Percentiles rank a stretch among this genome's conserved stretches.
Evolutionary conservation across 805 yeast species (phyloP).

Genomic region (Saccharomycopsis selenospora): DNA sequence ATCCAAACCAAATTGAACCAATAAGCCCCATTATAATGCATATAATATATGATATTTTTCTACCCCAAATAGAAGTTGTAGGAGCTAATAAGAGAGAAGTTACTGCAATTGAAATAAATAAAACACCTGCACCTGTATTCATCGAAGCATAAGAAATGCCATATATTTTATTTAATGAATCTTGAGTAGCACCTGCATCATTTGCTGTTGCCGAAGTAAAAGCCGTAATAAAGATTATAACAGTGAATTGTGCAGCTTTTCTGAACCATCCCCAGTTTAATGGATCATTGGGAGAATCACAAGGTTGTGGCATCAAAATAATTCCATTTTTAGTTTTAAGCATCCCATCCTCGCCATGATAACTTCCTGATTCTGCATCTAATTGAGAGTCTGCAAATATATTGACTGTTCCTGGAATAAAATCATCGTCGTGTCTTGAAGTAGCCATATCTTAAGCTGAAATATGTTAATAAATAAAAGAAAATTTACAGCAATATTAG

Average conservation of each 20-base stretch:
- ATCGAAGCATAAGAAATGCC: constrained; percentile 59
- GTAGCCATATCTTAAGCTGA: no score
- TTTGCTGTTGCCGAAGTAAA: constrained; percentile 70
- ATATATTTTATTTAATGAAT: constrained; percentile 50
- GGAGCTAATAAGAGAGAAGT: constrained; percentile 61
- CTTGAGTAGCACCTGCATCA: constrained; percentile 68
- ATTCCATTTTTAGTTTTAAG: constrained; percentile 39
- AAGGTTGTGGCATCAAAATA: constrained; percentile 55
- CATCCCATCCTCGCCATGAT: constrained; percentile 14
- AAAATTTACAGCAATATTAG: constrained; percentile 14
- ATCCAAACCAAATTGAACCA: constrained; percentile 70
- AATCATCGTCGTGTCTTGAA: constrained; percentile 19
- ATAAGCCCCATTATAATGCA: constrained; percentile 52
- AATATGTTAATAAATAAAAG: no score
- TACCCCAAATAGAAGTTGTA: constrained; percentile 58
- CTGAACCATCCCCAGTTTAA: constrained; percentile 40
- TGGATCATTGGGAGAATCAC: constrained; percentile 56
- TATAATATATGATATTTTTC: constrained; percentile 55
- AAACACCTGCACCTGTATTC: constrained; percentile 77
- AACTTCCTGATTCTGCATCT: constrained; percentile 13
- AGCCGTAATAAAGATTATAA: constrained; percentile 53
- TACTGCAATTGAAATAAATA: constrained; percentile 63
- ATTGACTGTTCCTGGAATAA: constrained; percentile 22
- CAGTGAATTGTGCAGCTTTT: constrained; percentile 40
- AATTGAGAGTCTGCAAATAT: constrained; percentile 20